A percentile compares a stretch with the other conserved stretches of the same genome.
phyloP scores from a whole-genome alignment of 2,329 filamentous ascomycete genomes.

The Colletotrichum theobromicola region DNA sequence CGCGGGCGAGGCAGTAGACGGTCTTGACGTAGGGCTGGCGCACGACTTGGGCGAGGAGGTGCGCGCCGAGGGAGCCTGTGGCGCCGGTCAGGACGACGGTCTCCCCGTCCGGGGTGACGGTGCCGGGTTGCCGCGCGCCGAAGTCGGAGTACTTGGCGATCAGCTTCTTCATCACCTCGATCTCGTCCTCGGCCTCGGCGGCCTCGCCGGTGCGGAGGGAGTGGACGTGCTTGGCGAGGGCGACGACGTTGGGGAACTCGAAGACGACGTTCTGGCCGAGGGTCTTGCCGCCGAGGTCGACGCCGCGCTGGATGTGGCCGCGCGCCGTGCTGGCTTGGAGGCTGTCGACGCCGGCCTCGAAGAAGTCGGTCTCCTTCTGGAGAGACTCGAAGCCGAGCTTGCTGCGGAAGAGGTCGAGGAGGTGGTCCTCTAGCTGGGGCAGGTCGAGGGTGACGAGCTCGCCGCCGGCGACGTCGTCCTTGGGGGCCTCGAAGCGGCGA shows the following conservation, averaged over 20 bases:
- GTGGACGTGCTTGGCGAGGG: slow-evolving; percentile 36
- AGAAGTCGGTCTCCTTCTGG: slow-evolving; percentile 41
- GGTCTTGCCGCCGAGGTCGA: slow-evolving; percentile 36
- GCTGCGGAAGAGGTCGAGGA: slow-evolving; percentile 26
- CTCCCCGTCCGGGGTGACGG: slow-evolving; percentile 29
- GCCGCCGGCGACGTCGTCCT: not conserved
- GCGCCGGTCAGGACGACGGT: slow-evolving; percentile 60
- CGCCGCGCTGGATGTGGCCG: slow-evolving; percentile 41
- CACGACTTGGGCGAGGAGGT: slow-evolving; percentile 62
- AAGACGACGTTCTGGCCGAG: slow-evolving; percentile 44
- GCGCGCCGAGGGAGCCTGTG: slow-evolving; percentile 66
- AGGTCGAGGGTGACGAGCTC: slow-evolving; percentile 10
- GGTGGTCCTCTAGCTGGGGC: slow-evolving; percentile 30
- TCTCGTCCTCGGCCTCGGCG: slow-evolving; percentile 26
- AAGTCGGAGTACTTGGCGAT: slow-evolving; percentile 44
- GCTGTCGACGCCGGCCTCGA: slow-evolving; percentile 49
- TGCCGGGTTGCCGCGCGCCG: slow-evolving; percentile 25
- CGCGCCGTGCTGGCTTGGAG: slow-evolving; percentile 50
- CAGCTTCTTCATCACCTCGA: slow-evolving; percentile 35
- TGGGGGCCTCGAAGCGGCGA: slow-evolving; percentile 20
- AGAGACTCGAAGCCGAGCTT: slow-evolving; percentile 33
- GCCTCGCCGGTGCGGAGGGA: slow-evolving; percentile 24
- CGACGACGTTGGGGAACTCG: slow-evolving; percentile 40
- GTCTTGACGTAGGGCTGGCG: slow-evolving; percentile 59
- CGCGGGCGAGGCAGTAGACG: slow-evolving; percentile 56